Percentiles rank a stretch among this genome's conserved stretches.
Conservation (phyloP, 768 basidiomycete species). For the Russula compacta region DNA sequence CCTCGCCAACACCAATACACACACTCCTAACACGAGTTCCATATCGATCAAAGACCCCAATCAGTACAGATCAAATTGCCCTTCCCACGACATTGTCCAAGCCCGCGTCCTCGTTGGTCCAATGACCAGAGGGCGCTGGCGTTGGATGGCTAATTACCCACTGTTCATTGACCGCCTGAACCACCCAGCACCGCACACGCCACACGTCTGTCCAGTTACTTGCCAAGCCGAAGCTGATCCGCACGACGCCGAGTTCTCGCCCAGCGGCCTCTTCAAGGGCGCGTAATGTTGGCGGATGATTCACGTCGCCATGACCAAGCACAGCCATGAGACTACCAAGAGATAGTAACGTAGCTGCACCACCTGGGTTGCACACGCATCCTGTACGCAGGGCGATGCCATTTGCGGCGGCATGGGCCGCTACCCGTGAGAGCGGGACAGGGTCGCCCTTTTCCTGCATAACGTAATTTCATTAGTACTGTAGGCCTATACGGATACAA, state of each 20-base stretch:
- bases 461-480: neutral
- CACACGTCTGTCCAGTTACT: constrained; percentile 67
- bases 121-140: neutral
- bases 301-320: constrained; percentile 48
- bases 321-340: constrained; percentile 55
- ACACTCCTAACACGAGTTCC: neutral
- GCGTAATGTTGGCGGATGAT: constrained; percentile 26
- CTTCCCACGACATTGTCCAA: neutral
- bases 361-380: constrained; percentile 86
- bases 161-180: constrained; percentile 5
- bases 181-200: constrained; percentile 28
- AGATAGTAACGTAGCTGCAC: constrained; percentile 61
- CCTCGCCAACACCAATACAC: neutral
- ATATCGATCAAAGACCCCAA: neutral
- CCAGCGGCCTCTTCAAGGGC: constrained; percentile 56
- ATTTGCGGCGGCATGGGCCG: constrained; percentile 46
- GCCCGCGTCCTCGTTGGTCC: neutral
- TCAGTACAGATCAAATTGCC: constrained; percentile 5
- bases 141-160: neutral
- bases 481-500: too few relatives aligned
- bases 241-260: constrained; percentile 62
- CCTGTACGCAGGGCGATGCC: constrained; percentile 70
- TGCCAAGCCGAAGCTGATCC: constrained; percentile 71
- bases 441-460: constrained; percentile 10
- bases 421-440: constrained; percentile 38